Percentiles rank a stretch among this genome's conserved stretches.
Conservation (phyloP, 306 rosid genomes). For the Vicia sativa region DNA sequence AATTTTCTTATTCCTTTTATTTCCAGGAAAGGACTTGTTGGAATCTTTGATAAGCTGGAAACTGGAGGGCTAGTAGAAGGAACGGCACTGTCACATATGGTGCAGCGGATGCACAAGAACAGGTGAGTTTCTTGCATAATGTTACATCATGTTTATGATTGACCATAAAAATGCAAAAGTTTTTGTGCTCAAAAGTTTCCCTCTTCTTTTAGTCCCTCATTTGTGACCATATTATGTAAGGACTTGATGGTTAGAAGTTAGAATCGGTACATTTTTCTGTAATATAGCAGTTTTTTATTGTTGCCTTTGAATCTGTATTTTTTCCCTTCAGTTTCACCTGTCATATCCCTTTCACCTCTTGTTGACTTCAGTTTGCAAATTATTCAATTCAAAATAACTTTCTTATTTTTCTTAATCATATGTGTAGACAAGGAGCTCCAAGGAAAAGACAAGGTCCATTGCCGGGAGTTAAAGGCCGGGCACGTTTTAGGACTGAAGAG, state of each 20-base stretch:
- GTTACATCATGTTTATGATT: slow-evolving; percentile 13
- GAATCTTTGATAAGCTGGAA: slow-evolving; percentile 74
- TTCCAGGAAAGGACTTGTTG: slow-evolving; percentile 82
- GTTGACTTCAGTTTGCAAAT: slow-evolving; percentile 33
- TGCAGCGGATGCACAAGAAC: slow-evolving; percentile 70
- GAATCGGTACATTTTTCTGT: slow-evolving; percentile 23
- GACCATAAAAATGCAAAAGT: slow-evolving; percentile 1
- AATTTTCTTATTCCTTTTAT: slow-evolving; percentile 37
- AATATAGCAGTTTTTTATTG: background rate
- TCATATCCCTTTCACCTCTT: background rate
- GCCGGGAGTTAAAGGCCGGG: slow-evolving; percentile 80
- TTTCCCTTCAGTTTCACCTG: background rate
- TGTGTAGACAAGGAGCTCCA: slow-evolving; percentile 82
- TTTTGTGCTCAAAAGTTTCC: slow-evolving; percentile 15
- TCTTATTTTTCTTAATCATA: slow-evolving; percentile 27
- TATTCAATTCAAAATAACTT: slow-evolving; percentile 21
- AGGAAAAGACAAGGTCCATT: slow-evolving; percentile 72
- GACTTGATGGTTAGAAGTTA: slow-evolving; percentile 21
- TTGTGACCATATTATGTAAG: slow-evolving; percentile 17
- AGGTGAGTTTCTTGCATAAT: slow-evolving; percentile 53
- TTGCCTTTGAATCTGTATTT: background rate
- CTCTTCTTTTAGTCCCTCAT: slow-evolving; percentile 16
- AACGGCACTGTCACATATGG: slow-evolving; percentile 51
- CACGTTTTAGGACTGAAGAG: slow-evolving; percentile 82
- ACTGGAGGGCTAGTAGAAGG: slow-evolving; percentile 65